phyloP scores from a whole-genome alignment of 257 asterid species.

The Solanum medicagineum region DNA sequence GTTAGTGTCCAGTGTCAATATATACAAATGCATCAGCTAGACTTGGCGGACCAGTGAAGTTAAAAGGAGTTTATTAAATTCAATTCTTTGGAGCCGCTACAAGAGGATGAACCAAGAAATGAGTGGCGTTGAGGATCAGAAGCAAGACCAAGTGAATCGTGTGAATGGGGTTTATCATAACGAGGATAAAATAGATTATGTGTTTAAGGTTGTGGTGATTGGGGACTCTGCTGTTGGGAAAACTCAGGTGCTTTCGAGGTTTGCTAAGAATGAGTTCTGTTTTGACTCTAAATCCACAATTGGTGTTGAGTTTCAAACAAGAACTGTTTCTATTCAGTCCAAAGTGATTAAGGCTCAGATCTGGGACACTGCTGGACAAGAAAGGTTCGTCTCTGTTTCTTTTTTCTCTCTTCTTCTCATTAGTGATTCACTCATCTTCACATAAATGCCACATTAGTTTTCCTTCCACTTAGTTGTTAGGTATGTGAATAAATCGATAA shows the following conservation, averaged over 20 bases:
- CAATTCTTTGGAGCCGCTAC: not conserved
- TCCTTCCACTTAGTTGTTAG: not conserved
- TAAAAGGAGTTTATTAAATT: too few species aligned
- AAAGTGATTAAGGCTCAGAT: conserved; percentile 78
- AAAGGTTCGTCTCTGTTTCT: conserved; percentile 25
- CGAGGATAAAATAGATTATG: conserved; percentile 43
- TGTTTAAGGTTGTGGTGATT: conserved; percentile 72
- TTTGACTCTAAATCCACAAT: conserved; percentile 75
- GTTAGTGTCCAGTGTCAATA: not conserved
- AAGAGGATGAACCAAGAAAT: conserved; percentile 33
- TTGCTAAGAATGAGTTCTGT: conserved; percentile 58
- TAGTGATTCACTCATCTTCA: not conserved
- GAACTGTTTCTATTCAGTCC: conserved; percentile 47
- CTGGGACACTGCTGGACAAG: conserved; percentile 94
- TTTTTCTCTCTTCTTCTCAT: not conserved
- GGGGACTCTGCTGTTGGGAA: conserved; percentile 83
- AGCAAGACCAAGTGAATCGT: not conserved
- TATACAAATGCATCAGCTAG: not conserved
- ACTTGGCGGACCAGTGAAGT: not conserved
- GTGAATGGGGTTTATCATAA: not conserved
- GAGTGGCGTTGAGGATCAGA: conserved; percentile 15
- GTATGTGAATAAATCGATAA: not conserved
- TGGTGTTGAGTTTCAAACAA: conserved; percentile 67
- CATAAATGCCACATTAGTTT: not conserved
- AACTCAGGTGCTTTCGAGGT: conserved; percentile 66